phyloP scores from a whole-genome alignment of 345 rosid genomes.

The Noccaea caerulescens region DNA sequence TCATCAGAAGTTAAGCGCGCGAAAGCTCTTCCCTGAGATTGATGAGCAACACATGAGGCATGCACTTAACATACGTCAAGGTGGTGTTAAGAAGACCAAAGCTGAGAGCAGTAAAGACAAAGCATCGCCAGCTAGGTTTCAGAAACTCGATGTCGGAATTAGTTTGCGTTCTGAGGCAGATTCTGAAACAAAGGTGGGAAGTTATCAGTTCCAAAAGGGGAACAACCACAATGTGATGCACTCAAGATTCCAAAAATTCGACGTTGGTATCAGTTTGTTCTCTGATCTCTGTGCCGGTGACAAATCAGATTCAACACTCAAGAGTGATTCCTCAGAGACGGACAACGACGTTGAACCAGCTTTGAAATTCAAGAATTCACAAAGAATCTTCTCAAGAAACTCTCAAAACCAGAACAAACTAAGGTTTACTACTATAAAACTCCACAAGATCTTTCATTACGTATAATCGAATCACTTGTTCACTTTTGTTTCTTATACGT shows the following conservation, averaged over 20 bases:
- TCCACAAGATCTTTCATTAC: not conserved
- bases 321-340: slow-evolving; percentile 71
- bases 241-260: slow-evolving; percentile 55
- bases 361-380: slow-evolving; percentile 56
- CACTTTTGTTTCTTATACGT: slow-evolving; percentile 16
- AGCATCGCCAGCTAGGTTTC: slow-evolving; percentile 56
- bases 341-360: slow-evolving; percentile 66
- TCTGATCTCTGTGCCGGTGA: slow-evolving; percentile 55
- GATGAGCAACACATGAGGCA: slow-evolving; percentile 87
- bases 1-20: slow-evolving; percentile 58
- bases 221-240: slow-evolving; percentile 40
- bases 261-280: slow-evolving; percentile 52
- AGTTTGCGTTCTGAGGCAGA: slow-evolving; percentile 54
- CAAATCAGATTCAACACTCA: slow-evolving; percentile 61
- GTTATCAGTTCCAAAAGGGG: slow-evolving; percentile 51
- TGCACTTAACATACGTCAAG: slow-evolving; percentile 78
- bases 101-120: slow-evolving; percentile 62
- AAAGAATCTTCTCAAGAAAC: slow-evolving; percentile 54
- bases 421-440: slow-evolving; percentile 53
- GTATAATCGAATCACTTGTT: not conserved
- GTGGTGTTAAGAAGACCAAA: slow-evolving; percentile 69
- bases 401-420: slow-evolving; percentile 62
- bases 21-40: slow-evolving; percentile 61
- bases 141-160: slow-evolving; percentile 56
- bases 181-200: slow-evolving; percentile 47